phyloP scores from a whole-genome alignment of 345 rosid genomes.

The Pugionium dolabratum region DNA sequence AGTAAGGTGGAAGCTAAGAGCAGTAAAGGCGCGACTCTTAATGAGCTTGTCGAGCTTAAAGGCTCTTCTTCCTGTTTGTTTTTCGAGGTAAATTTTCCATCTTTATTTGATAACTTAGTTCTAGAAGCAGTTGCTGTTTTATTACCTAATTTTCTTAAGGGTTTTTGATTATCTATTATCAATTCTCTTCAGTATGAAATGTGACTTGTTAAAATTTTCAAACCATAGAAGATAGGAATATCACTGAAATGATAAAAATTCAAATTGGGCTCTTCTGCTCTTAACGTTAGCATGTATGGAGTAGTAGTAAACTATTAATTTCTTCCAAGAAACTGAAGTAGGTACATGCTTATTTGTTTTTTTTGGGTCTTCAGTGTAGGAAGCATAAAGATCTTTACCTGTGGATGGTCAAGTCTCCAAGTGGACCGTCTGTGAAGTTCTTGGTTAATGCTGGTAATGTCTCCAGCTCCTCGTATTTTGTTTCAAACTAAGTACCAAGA shows the following conservation, averaged over 20 bases:
- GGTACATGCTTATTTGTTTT: background rate
- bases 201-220: background rate
- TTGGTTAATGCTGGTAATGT: slow-evolving; percentile 89
- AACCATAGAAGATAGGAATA: background rate
- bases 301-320: background rate
- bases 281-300: background rate
- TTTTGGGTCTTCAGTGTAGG: slow-evolving; percentile 65
- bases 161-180: background rate
- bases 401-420: slow-evolving; percentile 87
- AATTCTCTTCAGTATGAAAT: background rate
- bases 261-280: background rate
- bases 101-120: background rate
- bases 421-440: slow-evolving; percentile 93
- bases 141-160: background rate
- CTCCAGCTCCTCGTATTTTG: background rate
- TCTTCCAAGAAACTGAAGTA: slow-evolving; percentile 1
- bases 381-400: slow-evolving; percentile 88
- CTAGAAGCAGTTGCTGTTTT: background rate
- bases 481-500: background rate
- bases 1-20: slow-evolving; percentile 84
- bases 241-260: background rate
- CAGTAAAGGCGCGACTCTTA: slow-evolving; percentile 73
- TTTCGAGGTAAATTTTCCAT: slow-evolving; percentile 65
- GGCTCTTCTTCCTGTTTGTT: slow-evolving; percentile 84
- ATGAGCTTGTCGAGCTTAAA: slow-evolving; percentile 87